Conservation (phyloP, 148 eudicot species). For the Chenopodium formosanum region DNA sequence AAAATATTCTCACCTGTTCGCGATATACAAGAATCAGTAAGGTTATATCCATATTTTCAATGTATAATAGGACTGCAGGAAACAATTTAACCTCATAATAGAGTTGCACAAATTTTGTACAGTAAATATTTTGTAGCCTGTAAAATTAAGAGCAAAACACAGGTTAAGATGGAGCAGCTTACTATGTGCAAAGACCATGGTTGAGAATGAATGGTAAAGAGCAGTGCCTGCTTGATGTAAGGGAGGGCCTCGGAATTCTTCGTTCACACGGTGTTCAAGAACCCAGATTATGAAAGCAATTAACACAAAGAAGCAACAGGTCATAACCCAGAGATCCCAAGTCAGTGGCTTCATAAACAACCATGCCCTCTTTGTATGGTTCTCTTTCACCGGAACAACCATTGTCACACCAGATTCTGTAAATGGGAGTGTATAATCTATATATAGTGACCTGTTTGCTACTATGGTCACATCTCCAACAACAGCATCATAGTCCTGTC, state of each 20-base stretch:
- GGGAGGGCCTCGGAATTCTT: conserved; percentile 34
- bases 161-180: conserved; percentile 2
- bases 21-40: background rate
- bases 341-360: conserved; percentile 32
- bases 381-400: conserved; percentile 25
- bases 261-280: conserved; percentile 30
- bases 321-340: conserved; percentile 30
- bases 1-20: conserved; percentile 29
- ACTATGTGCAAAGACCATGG: conserved; percentile 39
- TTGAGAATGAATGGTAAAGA: conserved; percentile 28
- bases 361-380: conserved; percentile 18
- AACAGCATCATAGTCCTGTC: conserved; percentile 46
- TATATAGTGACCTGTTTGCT: conserved; percentile 36
- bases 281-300: conserved; percentile 32
- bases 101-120: background rate
- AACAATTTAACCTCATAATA: background rate
- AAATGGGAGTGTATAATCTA: conserved; percentile 36
- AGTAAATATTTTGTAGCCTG: background rate
- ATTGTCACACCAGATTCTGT: conserved; percentile 33
- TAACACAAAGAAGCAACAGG: conserved; percentile 23
- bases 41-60: background rate
- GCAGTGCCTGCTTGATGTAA: conserved; percentile 32
- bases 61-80: background rate
- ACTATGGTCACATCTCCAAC: conserved; percentile 54
- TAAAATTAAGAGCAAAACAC: background rate